phyloP scores from a whole-genome alignment of 2,329 filamentous ascomycete genomes.

The Lachnellula willkommii region DNA sequence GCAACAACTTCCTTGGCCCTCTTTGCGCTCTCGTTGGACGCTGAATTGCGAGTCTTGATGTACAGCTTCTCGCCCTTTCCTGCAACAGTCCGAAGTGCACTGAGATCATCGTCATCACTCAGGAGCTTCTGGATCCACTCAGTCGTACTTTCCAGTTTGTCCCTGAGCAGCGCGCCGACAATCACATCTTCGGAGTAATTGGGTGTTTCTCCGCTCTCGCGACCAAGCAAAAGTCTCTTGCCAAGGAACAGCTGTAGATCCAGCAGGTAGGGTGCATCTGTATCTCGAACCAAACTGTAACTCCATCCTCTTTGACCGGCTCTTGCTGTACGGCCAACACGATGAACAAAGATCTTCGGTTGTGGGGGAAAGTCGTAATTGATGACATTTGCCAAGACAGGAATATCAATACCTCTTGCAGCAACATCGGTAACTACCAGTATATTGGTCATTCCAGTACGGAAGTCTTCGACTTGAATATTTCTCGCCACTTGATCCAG shows the following conservation, averaged over 20 bases:
- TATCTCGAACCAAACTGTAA: constrained; percentile 84
- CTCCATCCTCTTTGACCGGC: constrained; percentile 91
- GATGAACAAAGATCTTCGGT: constrained; percentile 93
- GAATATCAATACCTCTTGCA: constrained; percentile 95
- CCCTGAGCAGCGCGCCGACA: constrained; percentile 68
- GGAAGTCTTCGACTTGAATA: constrained; percentile 86
- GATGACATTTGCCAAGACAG: constrained; percentile 91
- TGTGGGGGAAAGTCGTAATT: constrained; percentile 98
- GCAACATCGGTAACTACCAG: constrained; percentile 95
- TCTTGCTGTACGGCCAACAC: constrained; percentile 91
- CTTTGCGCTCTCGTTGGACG: constrained; percentile 85
- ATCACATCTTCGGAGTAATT: constrained; percentile 81
- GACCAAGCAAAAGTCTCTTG: constrained; percentile 73
- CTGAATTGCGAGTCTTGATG: constrained; percentile 80
- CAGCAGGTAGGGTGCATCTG: constrained; percentile 85
- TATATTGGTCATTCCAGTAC: constrained; percentile 78
- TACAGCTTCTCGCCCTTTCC: constrained; percentile 91
- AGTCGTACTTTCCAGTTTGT: constrained; percentile 66
- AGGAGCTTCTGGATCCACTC: constrained; percentile 83
- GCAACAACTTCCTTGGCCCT: constrained; percentile 72
- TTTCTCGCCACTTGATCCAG: constrained; percentile 91
- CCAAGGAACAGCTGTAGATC: constrained; percentile 93
- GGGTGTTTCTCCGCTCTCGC: constrained; percentile 50
- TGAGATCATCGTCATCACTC: constrained; percentile 68
- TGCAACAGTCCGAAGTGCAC: constrained; percentile 65